Percentiles rank a stretch among this genome's conserved stretches.
These are phyloP conservation scores for Caryopteris hybrid DNA, from an alignment of 305 asterid species.

Conservation along the genomic window DNA sequence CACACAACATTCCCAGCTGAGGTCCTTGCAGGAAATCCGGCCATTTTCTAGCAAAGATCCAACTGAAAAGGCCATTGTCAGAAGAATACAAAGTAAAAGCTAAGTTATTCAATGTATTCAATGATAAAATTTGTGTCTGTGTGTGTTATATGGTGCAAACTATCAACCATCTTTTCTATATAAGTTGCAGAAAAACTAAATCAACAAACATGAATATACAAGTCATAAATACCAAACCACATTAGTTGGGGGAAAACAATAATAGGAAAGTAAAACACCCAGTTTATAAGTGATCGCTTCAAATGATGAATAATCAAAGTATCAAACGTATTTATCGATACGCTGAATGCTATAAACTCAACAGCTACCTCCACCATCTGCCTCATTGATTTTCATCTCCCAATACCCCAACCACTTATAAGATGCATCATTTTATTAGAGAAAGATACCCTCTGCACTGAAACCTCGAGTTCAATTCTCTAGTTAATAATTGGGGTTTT, in stretches of 20 bases:
- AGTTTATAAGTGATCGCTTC: background rate
- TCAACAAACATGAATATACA: background rate
- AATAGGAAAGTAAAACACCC: background rate
- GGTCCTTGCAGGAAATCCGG: constrained; percentile 83
- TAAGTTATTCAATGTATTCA: background rate
- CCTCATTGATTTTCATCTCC: background rate
- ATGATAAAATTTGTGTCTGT: background rate
- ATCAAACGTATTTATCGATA: background rate
- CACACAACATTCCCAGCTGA: constrained; percentile 79
- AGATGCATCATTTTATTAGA: background rate
- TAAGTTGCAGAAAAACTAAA: background rate
- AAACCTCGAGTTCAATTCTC: background rate
- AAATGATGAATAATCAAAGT: background rate
- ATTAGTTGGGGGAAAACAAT: background rate
- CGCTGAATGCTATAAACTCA: background rate
- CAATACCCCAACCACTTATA: background rate
- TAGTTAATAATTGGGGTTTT: too few species aligned
- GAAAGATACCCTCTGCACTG: background rate
- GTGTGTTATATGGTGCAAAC: background rate
- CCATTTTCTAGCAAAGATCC: constrained; percentile 99
- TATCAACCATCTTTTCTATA: background rate
- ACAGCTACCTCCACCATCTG: background rate
- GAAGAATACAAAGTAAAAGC: constrained; percentile 16
- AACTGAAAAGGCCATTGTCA: constrained; percentile 49
- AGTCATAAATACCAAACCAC: background rate